These are phyloP conservation scores for Musa troglodytarum DNA, from an alignment of 176 grass and related monocot genomes.

Conservation along the genomic window DNA sequence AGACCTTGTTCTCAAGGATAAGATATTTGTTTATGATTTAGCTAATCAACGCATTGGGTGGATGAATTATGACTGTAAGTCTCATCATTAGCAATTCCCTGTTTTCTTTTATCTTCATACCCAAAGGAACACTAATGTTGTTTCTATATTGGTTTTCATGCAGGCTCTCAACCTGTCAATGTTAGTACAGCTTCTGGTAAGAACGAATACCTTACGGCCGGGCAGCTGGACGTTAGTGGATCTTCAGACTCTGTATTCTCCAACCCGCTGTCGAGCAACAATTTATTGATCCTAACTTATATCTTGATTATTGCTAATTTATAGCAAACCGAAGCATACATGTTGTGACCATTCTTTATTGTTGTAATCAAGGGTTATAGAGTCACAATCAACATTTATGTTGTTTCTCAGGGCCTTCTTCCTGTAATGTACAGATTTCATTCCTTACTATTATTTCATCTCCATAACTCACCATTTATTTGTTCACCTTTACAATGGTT, in stretches of 20 bases:
- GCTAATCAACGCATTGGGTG: conserved; percentile 82
- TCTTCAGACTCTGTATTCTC: conserved; percentile 18
- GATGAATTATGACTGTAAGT: conserved; percentile 88
- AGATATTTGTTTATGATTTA: conserved; percentile 95
- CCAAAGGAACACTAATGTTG: not conserved
- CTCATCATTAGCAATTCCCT: too few relatives aligned
- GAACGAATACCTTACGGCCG: conserved; percentile 62
- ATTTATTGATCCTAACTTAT: conserved; percentile 28
- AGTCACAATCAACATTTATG: too few relatives aligned
- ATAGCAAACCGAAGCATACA: conserved; percentile 42
- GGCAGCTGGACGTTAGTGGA: conserved; percentile 45
- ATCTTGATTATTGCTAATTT: conserved; percentile 35
- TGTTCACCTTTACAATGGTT: too few relatives aligned
- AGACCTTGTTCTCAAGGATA: conserved; percentile 97
- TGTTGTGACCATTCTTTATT: conserved; percentile 59
- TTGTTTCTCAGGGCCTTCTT: too few relatives aligned
- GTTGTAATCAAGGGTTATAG: conserved; percentile 21
- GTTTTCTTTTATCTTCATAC: not conserved
- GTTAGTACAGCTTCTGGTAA: conserved; percentile 67
- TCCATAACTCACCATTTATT: too few relatives aligned
- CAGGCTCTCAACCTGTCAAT: conserved; percentile 75
- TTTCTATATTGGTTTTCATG: not conserved
- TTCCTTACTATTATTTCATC: too few relatives aligned
- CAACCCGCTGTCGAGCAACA: conserved; percentile 20
- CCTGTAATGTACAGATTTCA: too few relatives aligned